These are phyloP conservation scores for Floccularia luteovirens DNA, from an alignment of 768 basidiomycete genomes.

Conservation along the genomic window DNA sequence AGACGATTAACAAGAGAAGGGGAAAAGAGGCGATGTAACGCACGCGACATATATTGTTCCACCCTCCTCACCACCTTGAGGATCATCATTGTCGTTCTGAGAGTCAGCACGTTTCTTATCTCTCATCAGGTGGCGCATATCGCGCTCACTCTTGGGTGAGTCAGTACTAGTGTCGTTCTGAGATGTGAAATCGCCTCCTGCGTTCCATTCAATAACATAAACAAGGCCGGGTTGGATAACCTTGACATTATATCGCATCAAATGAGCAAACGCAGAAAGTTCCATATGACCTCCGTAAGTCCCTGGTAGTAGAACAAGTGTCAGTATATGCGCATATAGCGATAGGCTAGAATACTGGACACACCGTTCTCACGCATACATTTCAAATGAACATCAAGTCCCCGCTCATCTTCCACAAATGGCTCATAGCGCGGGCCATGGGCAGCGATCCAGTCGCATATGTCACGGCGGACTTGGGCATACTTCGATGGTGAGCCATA, in stretches of 20 bases:
- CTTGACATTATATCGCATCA: slow-evolving; percentile 74
- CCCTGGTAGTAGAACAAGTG: slow-evolving; percentile 26
- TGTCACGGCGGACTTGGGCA: slow-evolving; percentile 56
- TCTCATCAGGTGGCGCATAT: slow-evolving; percentile 1
- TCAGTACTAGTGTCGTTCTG: not conserved
- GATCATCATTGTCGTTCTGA: slow-evolving; percentile 5
- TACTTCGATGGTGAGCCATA: slow-evolving; percentile 71
- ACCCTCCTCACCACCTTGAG: not conserved
- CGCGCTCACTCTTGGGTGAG: not conserved
- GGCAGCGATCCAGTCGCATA: slow-evolving; percentile 75
- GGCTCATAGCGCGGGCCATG: slow-evolving; percentile 72
- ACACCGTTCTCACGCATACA: slow-evolving; percentile 76
- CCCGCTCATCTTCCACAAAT: slow-evolving; percentile 82
- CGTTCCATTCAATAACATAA: slow-evolving; percentile 81
- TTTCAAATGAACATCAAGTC: slow-evolving; percentile 60
- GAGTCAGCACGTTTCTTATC: slow-evolving; percentile 3
- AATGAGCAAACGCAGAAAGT: slow-evolving; percentile 86
- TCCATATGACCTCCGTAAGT: slow-evolving; percentile 94
- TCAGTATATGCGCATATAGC: slow-evolving; percentile 5
- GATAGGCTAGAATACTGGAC: slow-evolving; percentile 11
- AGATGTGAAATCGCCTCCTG: slow-evolving; percentile 38
- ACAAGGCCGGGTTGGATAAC: slow-evolving; percentile 89
- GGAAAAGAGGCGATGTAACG: slow-evolving; percentile 24
- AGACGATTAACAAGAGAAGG: not conserved
- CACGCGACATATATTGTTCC: slow-evolving; percentile 77